These are phyloP conservation scores for Rhodotorula toruloides DNA, from an alignment of 768 basidiomycete species.

Conservation along the genomic window DNA sequence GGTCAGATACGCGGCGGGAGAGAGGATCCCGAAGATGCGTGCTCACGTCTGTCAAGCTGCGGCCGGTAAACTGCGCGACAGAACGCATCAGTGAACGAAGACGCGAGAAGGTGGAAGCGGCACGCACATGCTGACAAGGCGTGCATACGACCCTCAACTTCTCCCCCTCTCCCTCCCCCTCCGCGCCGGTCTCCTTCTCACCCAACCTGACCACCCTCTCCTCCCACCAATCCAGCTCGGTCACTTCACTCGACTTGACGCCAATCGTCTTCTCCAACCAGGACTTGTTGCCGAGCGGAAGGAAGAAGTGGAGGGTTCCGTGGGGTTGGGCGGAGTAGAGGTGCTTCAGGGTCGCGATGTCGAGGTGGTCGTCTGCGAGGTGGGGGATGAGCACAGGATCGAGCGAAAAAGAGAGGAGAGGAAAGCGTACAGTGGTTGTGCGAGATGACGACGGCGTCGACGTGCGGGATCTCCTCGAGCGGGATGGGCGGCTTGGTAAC, in stretches of 20 bases:
- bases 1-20: background rate
- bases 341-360: conserved; percentile 50
- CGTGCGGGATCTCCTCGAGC: conserved; percentile 57
- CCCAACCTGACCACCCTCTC: conserved; percentile 7
- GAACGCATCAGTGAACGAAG: too few species aligned
- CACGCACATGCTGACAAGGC: conserved; percentile 62
- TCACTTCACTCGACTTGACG: conserved; percentile 49
- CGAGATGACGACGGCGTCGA: conserved; percentile 62
- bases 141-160: conserved; percentile 57
- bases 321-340: conserved; percentile 43
- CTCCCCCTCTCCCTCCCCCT: conserved; percentile 23
- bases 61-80: conserved; percentile 14
- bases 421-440: conserved; percentile 50
- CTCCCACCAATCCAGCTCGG: conserved; percentile 58
- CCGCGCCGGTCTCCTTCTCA: background rate
- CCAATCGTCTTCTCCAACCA: conserved; percentile 50
- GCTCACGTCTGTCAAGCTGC: conserved; percentile 6
- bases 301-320: conserved; percentile 55
- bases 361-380: conserved; percentile 51
- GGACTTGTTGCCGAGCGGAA: conserved; percentile 55
- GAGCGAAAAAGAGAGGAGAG: background rate
- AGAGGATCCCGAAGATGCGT: background rate
- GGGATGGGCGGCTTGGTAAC: conserved; percentile 39
- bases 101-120: conserved; percentile 38
- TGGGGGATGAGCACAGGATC: conserved; percentile 34